phyloP scores from a whole-genome alignment of 352 stramenopile species.

The Globisporangium paroecandrum region DNA sequence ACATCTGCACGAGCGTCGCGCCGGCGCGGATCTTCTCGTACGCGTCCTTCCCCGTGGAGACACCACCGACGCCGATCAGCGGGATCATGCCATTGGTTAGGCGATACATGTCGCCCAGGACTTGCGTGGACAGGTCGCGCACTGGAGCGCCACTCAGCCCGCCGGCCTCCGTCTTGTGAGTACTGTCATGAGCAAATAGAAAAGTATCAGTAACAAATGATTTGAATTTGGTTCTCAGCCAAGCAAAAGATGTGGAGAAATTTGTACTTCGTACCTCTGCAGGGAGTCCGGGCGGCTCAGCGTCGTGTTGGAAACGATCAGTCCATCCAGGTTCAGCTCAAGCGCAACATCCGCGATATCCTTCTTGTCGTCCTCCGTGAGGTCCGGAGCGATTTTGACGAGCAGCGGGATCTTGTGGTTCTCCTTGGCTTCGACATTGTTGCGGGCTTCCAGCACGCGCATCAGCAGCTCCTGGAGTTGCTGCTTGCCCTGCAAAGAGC shows the following conservation, averaged over 20 bases:
- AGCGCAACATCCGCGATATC: slow-evolving; percentile 93
- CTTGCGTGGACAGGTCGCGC: slow-evolving; percentile 91
- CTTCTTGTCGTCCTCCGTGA: slow-evolving; percentile 92
- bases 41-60: slow-evolving; percentile 90
- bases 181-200: slow-evolving; percentile 17
- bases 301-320: slow-evolving; percentile 98
- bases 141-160: slow-evolving; percentile 96
- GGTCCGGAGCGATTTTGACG: slow-evolving; percentile 97
- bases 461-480: slow-evolving; percentile 78
- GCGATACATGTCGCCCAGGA: slow-evolving; percentile 94
- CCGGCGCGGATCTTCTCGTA: slow-evolving; percentile 98
- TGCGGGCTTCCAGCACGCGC: slow-evolving; percentile 62
- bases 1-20: slow-evolving; percentile 94
- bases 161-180: slow-evolving; percentile 82
- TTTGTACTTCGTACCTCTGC: slow-evolving; percentile 34
- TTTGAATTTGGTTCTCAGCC: background rate
- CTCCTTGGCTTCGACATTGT: slow-evolving; percentile 55
- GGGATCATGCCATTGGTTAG: slow-evolving; percentile 91
- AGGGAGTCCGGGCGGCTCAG: slow-evolving; percentile 84
- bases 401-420: slow-evolving; percentile 87
- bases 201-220: background rate
- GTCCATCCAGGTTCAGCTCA: slow-evolving; percentile 87
- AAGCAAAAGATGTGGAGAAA: background rate
- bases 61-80: slow-evolving; percentile 95
- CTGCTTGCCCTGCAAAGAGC: slow-evolving; percentile 73